Percentiles rank a stretch among this genome's conserved stretches.
Evolutionary conservation across 2,329 filamentous ascomycete genomes (phyloP).

Genomic region (Fusarium hostae): DNA sequence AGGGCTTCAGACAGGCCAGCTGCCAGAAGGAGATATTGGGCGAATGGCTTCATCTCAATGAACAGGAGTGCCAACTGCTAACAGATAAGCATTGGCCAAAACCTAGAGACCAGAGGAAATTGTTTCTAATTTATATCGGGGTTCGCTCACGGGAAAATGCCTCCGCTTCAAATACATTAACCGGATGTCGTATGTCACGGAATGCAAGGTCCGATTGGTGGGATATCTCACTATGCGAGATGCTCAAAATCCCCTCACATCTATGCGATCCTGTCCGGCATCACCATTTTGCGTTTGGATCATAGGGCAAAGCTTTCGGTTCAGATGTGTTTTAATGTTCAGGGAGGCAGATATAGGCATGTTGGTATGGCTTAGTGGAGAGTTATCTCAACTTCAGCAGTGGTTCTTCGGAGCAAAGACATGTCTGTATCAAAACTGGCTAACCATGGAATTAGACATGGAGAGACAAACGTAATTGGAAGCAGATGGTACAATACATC

Average conservation of each 20-base stretch:
- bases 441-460: not conserved
- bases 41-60: not conserved
- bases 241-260: not conserved
- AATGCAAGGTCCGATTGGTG: slow-evolving; percentile 20
- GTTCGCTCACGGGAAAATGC: not conserved
- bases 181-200: slow-evolving; percentile 22
- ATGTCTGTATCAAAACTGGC: not conserved
- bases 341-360: not conserved
- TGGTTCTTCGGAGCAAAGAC: not conserved
- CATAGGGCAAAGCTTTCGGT: not conserved
- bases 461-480: accelerated
- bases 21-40: not conserved
- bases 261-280: not conserved
- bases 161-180: not conserved
- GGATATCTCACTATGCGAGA: not conserved
- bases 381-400: not conserved
- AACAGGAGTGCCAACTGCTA: not conserved
- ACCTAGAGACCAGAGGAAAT: accelerated
- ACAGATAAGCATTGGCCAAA: accelerated
- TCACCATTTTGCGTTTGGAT: accelerated
- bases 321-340: not conserved
- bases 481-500: no score
- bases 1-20: not conserved
- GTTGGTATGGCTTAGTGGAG: not conserved
- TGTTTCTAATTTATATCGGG: not conserved